Conservation (phyloP, 345 rosid genomes). For the Gossypium stocksii region DNA sequence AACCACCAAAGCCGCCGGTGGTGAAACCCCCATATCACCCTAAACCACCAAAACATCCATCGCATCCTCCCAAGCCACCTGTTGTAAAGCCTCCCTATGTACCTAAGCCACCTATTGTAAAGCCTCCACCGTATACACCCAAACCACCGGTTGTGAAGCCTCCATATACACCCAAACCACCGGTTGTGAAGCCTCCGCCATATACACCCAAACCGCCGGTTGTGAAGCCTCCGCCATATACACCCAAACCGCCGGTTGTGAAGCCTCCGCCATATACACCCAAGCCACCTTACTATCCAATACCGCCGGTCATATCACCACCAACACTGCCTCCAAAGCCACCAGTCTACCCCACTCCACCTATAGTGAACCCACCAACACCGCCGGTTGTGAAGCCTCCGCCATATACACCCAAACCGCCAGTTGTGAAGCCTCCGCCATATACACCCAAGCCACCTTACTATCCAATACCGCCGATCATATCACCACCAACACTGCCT, state of each 20-base stretch:
- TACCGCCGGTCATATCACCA: slow-evolving; percentile 9
- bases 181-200: background rate
- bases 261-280: background rate
- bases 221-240: background rate
- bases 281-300: background rate
- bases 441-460: background rate
- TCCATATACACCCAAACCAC: background rate
- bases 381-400: background rate
- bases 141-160: background rate
- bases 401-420: background rate
- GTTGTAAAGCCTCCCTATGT: background rate
- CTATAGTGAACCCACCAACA: background rate
- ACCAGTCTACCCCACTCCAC: background rate
- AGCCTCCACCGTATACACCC: background rate
- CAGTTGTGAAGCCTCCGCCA: background rate
- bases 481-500: background rate
- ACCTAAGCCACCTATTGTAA: slow-evolving; percentile 1
- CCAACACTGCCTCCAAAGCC: background rate
- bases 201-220: background rate
- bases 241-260: background rate
- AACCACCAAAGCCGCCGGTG: slow-evolving; percentile 1
- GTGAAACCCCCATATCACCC: slow-evolving; percentile 14
- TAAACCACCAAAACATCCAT: slow-evolving; percentile 15
- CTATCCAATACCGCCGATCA: slow-evolving; percentile 8
- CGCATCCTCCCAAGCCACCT: slow-evolving; percentile 4